These are phyloP conservation scores for Monosiga brevicollis DNA, from an alignment of 78 protist species.

Conservation along the genomic window DNA sequence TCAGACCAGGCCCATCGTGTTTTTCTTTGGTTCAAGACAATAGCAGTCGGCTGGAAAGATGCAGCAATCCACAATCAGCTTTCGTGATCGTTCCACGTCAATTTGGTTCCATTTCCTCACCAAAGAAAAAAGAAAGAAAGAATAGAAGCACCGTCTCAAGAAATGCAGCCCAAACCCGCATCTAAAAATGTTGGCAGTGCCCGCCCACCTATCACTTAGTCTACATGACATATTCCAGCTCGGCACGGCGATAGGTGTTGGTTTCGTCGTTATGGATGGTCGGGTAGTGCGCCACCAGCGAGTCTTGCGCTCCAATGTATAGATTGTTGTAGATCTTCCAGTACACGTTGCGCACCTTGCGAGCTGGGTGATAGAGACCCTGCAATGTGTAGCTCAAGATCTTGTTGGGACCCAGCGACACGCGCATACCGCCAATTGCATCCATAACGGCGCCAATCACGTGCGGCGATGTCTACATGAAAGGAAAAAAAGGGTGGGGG, in stretches of 20 bases:
- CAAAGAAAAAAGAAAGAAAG: neutral
- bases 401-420: conserved; percentile 81
- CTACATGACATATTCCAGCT: conserved; percentile 19
- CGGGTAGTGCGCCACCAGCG: conserved; percentile 64
- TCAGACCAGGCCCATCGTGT: too few relatives aligned
- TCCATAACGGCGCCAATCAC: conserved; percentile 93
- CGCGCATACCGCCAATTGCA: conserved; percentile 92
- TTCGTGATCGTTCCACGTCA: neutral
- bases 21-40: too few relatives aligned
- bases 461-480: conserved; percentile 78
- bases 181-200: neutral
- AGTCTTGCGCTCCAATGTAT: conserved; percentile 67
- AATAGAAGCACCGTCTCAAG: neutral
- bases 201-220: neutral
- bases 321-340: conserved; percentile 95
- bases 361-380: conserved; percentile 90
- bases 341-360: conserved; percentile 92
- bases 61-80: neutral
- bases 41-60: too few relatives aligned
- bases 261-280: conserved; percentile 37
- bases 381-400: conserved; percentile 77
- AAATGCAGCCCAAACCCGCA: neutral
- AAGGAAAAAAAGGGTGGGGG: neutral
- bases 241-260: conserved; percentile 8
- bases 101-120: neutral